Conservation (phyloP, 1,284 basidiomycete species). For the Ceratobasidium sp. region DNA sequence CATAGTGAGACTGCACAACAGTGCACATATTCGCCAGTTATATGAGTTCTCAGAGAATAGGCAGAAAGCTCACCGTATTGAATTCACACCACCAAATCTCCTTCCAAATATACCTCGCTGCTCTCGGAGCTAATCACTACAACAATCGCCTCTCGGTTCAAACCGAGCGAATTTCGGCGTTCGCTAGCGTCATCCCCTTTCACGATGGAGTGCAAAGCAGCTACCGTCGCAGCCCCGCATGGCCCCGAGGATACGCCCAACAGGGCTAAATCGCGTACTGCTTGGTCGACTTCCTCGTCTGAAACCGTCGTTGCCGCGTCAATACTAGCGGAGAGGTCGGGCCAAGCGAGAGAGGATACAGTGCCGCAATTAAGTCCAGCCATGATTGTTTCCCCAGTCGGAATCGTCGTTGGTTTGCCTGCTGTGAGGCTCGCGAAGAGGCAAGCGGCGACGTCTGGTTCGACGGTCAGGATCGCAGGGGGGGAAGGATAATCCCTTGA, state of each 20-base stretch:
- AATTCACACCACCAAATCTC: no score
- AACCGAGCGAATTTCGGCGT: not conserved
- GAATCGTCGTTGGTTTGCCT: slow-evolving; percentile 29
- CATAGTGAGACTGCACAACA: no score
- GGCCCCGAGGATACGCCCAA: slow-evolving; percentile 44
- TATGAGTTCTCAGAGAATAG: no score
- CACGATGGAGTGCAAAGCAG: slow-evolving; percentile 18
- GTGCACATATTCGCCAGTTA: no score
- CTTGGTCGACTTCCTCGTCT: slow-evolving; percentile 42
- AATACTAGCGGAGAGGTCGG: slow-evolving; percentile 38
- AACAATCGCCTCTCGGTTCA: not conserved
- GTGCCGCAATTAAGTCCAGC: slow-evolving; percentile 49
- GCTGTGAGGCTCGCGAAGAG: slow-evolving; percentile 36
- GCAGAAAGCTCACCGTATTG: no score
- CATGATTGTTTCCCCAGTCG: slow-evolving; percentile 47
- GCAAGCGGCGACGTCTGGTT: slow-evolving; percentile 46
- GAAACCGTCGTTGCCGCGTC: slow-evolving; percentile 41
- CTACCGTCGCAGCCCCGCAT: slow-evolving; percentile 47
- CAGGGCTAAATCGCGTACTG: slow-evolving; percentile 36
- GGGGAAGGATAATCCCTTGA: not conserved
- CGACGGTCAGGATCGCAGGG: slow-evolving; percentile 45
- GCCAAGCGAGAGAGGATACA: slow-evolving; percentile 46
- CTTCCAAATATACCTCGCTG: slow-evolving; percentile 27
- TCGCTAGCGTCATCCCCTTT: not conserved
- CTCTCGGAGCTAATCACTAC: slow-evolving; percentile 31